Base-by-base conservation (phyloP, 192 early-diverging fungal genomes). In the Backusella tarrabulga region DNA sequence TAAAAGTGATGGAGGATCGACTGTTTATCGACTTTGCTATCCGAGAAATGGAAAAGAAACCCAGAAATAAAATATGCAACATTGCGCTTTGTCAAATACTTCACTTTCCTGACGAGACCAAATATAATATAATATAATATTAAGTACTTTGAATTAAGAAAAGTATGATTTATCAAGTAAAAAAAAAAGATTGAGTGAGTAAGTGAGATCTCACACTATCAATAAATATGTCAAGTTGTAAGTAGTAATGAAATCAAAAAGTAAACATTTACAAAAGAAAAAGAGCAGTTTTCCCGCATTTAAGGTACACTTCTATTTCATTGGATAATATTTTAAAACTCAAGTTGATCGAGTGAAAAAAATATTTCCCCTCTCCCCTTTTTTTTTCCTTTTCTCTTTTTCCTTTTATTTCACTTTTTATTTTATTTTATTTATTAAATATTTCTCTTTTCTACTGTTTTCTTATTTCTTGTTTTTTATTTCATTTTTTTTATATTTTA, bases 331-430 rank as follows among this genome's bases (percentile, higher is more conserved):
- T 26, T 60, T 23, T 23, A 60, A 60, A 60, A 60, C 54, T 60
- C 54, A 60, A 60, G 54, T 50, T 50, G 17, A 50, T 50, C 46
- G 46, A 60, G 54, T 60, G 23, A 23, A 60, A 60, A 60, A 60
- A 60, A 60, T 21, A 60, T 67, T 73, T 67, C 34, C 40, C 52
- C 67, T 44, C 67, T 41, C 66, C 38, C 50, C 44, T 81, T 12
- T 66, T n/a, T 77, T 74, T 56, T 44, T 46, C 54, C 68, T 72
- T 63, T 79, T 71, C 63, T 71, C 19, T 36, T 36, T 70, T 40
- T 38, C 34, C 19, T 23, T 34, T 34, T 50, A 15, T 50, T 72
- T 72, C 50, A 23, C 34, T 71, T 74, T 50, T 19, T 75, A 46
- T 71, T 50, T 6, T 50, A 15, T 46, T 73, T 73, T 52, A 52